phyloP scores from a whole-genome alignment of 176 grass and related monocot genomes.

The Rhynchospora pubera region DNA sequence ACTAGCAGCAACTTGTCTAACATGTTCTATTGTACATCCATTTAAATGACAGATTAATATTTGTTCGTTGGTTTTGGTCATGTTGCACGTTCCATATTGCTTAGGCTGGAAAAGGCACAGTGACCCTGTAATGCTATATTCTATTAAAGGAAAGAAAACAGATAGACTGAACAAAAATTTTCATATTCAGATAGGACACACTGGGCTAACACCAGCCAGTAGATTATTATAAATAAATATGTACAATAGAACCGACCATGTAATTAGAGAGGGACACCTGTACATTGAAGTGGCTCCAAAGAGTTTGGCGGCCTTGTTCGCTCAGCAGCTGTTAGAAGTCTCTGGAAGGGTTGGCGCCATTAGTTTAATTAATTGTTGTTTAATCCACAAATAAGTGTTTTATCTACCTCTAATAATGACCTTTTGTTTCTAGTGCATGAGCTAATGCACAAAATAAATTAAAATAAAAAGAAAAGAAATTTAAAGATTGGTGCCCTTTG shows the following conservation, averaged over 20 bases:
- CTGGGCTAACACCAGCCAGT: constrained; percentile 11
- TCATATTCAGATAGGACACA: not conserved
- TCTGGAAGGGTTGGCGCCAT: constrained; percentile 12
- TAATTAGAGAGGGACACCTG: not conserved
- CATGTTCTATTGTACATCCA: not conserved
- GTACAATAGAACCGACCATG: constrained; percentile 14
- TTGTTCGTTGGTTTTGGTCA: not conserved
- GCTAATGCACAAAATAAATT: not conserved
- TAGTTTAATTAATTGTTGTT: constrained; percentile 10
- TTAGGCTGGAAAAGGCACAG: not conserved
- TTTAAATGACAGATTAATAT: not conserved
- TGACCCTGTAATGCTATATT: not conserved
- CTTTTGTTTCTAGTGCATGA: not conserved
- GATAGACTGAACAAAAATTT: not conserved
- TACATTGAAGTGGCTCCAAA: constrained; percentile 13
- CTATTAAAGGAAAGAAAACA: not conserved
- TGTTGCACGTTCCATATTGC: not conserved
- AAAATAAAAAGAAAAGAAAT: not conserved
- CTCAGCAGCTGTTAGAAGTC: constrained; percentile 21
- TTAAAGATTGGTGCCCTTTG: not conserved
- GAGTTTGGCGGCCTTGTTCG: constrained; percentile 15
- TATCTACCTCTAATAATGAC: not conserved
- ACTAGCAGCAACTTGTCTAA: not conserved
- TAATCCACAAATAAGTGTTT: not conserved
- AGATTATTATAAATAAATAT: not conserved